A percentile compares a stretch with the other conserved stretches of the same genome.
phyloP scores from a whole-genome alignment of 371 early-diverging fungal genomes.

The Circinella minor region DNA sequence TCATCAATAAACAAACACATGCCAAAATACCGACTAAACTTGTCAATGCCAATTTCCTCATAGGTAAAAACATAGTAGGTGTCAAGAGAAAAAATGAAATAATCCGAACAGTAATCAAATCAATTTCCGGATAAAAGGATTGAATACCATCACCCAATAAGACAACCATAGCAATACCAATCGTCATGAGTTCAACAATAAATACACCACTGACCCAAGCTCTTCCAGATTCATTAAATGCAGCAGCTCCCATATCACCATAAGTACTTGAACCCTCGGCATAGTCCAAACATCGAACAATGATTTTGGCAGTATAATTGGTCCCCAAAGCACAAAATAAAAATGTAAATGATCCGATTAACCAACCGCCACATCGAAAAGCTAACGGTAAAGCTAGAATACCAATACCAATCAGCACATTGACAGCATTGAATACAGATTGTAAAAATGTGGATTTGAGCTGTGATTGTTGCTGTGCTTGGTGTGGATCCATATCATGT shows the following conservation, averaged over 20 bases:
- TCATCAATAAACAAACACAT: slow-evolving; percentile 33
- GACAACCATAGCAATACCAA: slow-evolving; percentile 44
- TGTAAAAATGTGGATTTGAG: slow-evolving; percentile 33
- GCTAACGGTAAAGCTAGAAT: slow-evolving; percentile 46
- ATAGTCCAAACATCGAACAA: slow-evolving; percentile 41
- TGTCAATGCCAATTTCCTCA: slow-evolving; percentile 48
- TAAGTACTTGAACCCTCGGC: slow-evolving; percentile 40
- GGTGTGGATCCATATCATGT: slow-evolving; percentile 4
- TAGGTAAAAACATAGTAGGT: slow-evolving; percentile 38
- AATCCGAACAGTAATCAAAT: slow-evolving; percentile 24
- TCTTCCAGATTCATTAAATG: slow-evolving; percentile 62
- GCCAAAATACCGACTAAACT: slow-evolving; percentile 51
- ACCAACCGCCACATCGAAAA: slow-evolving; percentile 51
- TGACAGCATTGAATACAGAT: slow-evolving; percentile 60
- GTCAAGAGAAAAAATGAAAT: slow-evolving; percentile 33
- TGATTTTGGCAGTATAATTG: slow-evolving; percentile 60
- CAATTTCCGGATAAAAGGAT: slow-evolving; percentile 26
- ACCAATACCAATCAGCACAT: slow-evolving; percentile 67
- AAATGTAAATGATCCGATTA: slow-evolving; percentile 59
- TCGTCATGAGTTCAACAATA: slow-evolving; percentile 64
- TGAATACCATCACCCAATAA: slow-evolving; percentile 38
- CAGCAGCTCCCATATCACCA: slow-evolving; percentile 70
- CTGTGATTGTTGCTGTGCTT: neutral
- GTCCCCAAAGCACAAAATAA: slow-evolving; percentile 52
- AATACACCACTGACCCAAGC: slow-evolving; percentile 52